Base-by-base conservation (phyloP, 2,329 filamentous ascomycete species). In the Colletotrichum siamense region DNA sequence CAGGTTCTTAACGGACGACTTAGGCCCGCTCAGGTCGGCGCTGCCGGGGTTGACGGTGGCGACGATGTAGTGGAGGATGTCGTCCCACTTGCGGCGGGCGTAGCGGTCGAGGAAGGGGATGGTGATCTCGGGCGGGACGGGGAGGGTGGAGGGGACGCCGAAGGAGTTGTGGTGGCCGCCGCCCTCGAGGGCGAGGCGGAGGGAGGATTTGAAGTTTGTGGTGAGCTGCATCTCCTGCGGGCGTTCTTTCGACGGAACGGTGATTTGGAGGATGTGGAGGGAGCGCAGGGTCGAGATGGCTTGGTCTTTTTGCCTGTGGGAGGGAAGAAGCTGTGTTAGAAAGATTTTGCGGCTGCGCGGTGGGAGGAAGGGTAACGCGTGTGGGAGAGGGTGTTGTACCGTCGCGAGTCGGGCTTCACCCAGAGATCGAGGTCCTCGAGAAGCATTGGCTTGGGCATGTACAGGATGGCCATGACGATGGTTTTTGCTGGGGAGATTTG, bases 21-120 rank as follows among this genome's bases (percentile, higher is more conserved):
- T 95, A 34, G 94, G 92, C 1, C 89, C 89, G 73, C 86, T 84
- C 8, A 83, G 82, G n/a, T 84, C 83, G 18, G 66, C 71, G 65
- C 85, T 83, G 13, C 87, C 86, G 55, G 87, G 85, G 24, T 86
- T 85, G 10, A 94, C 93, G 77, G 92, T 94, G 74, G 94, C 95
- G 24, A 99, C 97, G 83, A 99, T 96, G 82, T 96, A 99, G 84
- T 98, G 97, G 64, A 99, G 86, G 32, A 99, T 98, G 30, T 95
- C 94, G 84, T 99, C 98, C 96, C 97, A 99, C 82, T 98, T 96
- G 80, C 91, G 92, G 71, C 95, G 92, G 7, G 97, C 96, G 85
- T 96, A 98, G 32, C 92, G 90, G 82, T 99, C 97, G 73, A 99
- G 90, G 79, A 94, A 95, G 2, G 90, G 82, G 13, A 96, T 85